Evolutionary conservation across 371 early-diverging fungal species (phyloP).

Genomic region (Dinochytrium kinnereticum): DNA sequence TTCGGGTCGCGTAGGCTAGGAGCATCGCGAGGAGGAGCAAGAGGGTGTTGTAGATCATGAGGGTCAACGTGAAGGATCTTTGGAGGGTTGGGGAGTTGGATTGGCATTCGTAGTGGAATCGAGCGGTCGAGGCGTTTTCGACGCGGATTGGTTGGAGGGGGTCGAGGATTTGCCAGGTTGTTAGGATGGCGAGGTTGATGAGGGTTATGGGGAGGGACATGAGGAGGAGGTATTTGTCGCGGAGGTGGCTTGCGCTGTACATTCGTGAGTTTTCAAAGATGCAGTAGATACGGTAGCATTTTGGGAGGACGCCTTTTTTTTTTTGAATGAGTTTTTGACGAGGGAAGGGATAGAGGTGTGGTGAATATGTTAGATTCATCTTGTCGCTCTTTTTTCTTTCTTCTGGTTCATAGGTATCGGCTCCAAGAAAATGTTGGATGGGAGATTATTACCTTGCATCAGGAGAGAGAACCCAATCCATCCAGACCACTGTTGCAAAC

Average conservation of each 20-base stretch:
- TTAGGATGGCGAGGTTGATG: constrained; percentile 11
- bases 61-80: neutral
- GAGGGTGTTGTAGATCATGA: constrained; percentile 17
- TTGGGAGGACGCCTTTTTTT: constrained; percentile 9
- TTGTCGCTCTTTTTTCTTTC: no score
- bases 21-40: neutral
- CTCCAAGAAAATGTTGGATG: neutral
- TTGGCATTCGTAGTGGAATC: constrained; percentile 10
- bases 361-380: no score
- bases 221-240: constrained; percentile 12
- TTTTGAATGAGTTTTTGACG: no score
- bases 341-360: neutral
- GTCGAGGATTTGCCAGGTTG: neutral
- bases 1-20: constrained; percentile 15
- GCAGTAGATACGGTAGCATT: neutral
- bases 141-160: neutral
- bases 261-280: constrained; percentile 17
- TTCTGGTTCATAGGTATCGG: neutral
- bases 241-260: neutral
- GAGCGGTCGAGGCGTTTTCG: neutral
- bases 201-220: constrained; percentile 5
- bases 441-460: constrained; percentile 15
- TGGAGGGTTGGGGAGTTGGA: neutral
- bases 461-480: constrained; percentile 20
- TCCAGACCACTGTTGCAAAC: constrained; percentile 10